Base-by-base conservation (phyloP, 176 grass and related monocot species). In the Oryza rufipogon region DNA sequence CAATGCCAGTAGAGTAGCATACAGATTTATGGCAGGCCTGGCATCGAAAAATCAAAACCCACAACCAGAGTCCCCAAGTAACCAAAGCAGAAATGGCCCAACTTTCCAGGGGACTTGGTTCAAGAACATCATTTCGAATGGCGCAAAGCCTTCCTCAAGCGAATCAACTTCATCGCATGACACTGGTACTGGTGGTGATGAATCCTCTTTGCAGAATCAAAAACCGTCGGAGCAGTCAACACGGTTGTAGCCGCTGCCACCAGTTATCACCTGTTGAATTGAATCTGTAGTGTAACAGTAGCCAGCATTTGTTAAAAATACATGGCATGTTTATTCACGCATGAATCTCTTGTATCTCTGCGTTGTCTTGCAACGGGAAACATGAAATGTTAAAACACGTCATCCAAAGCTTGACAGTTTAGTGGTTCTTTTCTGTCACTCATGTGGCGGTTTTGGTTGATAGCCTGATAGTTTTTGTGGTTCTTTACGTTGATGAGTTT, bases 21-120 rank as follows among this genome's bases (percentile, higher is more conserved):
- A 99, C 68, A 90, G 88, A 94, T 99, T 99, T 83, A 96, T 99
- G 97, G 91, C 97, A 70, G 97, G 93, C 74, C 78, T 99, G 33
- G 47, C 89, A 58, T 75, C 91, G 68, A 96, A 94, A 84, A 89
- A 90, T 25, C 88, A 83, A 80, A 75, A 81, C 72, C 87, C 86
- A 1, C 58, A 63, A 63, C 77, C 81, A 10, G 93, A 94, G 25
- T 89, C 91, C 26, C 66, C 81, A 0, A 73, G 75, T 86, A 91
- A 89, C 77, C 84, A 92, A 75, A 90, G 90, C 69, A 86, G 76
- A 89, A 47, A 80, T 2, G 77, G 58, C 64, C 90, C 97, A 65
- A 47, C 84, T 56, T 91, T 94, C 77, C 93, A 94, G 83, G 88
- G 88, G 78, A 39, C 89, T 45, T 96, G 93, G 97, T 86, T 94